These are phyloP conservation scores for Hirschioporus abietinus DNA, from an alignment of 768 basidiomycete genomes.

Conservation along the genomic window DNA sequence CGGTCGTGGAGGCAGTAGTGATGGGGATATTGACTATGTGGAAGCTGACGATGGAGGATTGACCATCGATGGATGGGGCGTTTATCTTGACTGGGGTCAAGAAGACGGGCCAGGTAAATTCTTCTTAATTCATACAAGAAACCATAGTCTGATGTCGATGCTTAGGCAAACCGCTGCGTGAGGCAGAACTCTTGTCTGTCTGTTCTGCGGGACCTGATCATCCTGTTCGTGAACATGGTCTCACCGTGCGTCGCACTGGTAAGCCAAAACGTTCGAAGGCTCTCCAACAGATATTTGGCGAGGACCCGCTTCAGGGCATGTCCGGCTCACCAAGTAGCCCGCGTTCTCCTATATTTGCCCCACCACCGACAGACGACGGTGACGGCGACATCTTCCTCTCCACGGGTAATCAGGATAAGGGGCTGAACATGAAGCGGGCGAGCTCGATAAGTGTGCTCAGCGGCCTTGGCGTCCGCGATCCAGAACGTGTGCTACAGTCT, in stretches of 20 bases:
- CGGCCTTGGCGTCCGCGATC: slow-evolving; percentile 83
- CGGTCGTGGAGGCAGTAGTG: slow-evolving; percentile 33
- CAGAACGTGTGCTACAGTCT: slow-evolving; percentile 54
- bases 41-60: slow-evolving; percentile 71
- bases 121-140: slow-evolving; percentile 7
- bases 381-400: slow-evolving; percentile 26
- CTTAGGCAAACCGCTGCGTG: slow-evolving; percentile 69
- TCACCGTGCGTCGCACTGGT: slow-evolving; percentile 61
- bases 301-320: slow-evolving; percentile 28
- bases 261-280: slow-evolving; percentile 35
- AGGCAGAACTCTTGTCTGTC: slow-evolving; percentile 75
- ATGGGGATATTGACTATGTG: slow-evolving; percentile 45
- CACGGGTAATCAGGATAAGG: slow-evolving; percentile 10
- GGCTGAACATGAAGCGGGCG: slow-evolving; percentile 77
- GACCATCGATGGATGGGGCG: slow-evolving; percentile 85
- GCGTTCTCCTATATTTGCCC: slow-evolving; percentile 25
- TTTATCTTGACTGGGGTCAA: slow-evolving; percentile 60
- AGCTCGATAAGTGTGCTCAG: slow-evolving; percentile 93
- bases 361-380: slow-evolving; percentile 31
- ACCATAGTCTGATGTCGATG: slow-evolving; percentile 5
- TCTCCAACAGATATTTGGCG: slow-evolving; percentile 44
- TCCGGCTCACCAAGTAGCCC: slow-evolving; percentile 27
- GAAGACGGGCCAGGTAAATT: slow-evolving; percentile 47
- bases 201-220: slow-evolving; percentile 78
- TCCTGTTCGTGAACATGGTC: slow-evolving; percentile 71